Evolutionary conservation across 1,284 basidiomycete species (phyloP).

Genomic region (Sporisorium scitamineum): DNA sequence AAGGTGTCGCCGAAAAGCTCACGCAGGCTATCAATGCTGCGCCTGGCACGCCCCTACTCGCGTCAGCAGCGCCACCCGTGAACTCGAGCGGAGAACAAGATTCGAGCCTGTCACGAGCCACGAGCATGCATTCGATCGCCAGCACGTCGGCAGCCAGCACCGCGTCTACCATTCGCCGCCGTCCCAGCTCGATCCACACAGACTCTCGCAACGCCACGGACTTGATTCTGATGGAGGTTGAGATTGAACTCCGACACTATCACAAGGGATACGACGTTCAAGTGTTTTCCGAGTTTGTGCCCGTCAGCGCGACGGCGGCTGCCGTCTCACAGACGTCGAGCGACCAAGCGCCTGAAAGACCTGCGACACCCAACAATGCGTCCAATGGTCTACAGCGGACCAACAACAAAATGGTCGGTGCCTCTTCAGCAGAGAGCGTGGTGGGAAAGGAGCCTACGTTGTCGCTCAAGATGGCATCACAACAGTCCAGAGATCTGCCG

Average conservation of each 20-base stretch:
- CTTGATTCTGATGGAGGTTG: slow-evolving; percentile 59
- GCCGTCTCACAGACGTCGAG: not conserved
- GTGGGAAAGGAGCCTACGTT: not conserved
- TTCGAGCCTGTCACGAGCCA: slow-evolving; percentile 41
- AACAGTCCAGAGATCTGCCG: slow-evolving; percentile 49
- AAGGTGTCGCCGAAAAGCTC: slow-evolving; percentile 43
- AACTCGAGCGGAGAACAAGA: slow-evolving; percentile 30
- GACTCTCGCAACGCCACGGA: slow-evolving; percentile 48
- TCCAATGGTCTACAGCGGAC: not conserved
- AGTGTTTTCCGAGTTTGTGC: slow-evolving; percentile 46
- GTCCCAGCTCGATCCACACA: slow-evolving; percentile 47
- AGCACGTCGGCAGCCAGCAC: slow-evolving; percentile 31
- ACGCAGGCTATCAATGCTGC: slow-evolving; percentile 29
- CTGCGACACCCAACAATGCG: slow-evolving; percentile 11
- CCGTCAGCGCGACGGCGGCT: not conserved
- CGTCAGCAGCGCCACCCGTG: slow-evolving; percentile 28
- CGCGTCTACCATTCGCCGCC: slow-evolving; percentile 36
- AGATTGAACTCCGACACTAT: slow-evolving; percentile 66
- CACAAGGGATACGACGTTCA: slow-evolving; percentile 63
- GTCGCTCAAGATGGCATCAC: slow-evolving; percentile 35
- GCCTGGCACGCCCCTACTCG: slow-evolving; percentile 35
- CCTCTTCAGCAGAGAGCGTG: not conserved
- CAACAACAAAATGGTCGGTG: slow-evolving; percentile 4
- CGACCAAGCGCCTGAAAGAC: not conserved
- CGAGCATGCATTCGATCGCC: slow-evolving; percentile 49